phyloP scores from a whole-genome alignment of 331 rosid species.

The Phaseolus coccineus region DNA sequence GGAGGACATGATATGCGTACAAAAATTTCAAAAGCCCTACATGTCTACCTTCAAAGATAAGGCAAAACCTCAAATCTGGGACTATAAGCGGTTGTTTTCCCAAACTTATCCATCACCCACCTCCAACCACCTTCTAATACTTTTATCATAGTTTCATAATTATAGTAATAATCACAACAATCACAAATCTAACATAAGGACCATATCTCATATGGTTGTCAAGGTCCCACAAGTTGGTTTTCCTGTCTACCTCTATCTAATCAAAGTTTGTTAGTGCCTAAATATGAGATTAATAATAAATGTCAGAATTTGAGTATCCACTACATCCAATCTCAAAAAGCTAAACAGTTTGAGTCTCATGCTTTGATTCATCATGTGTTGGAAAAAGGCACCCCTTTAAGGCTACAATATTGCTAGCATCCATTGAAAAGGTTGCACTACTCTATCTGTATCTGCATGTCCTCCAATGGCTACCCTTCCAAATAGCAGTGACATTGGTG shows the following conservation, averaged over 20 bases:
- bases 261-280: constrained; percentile 33
- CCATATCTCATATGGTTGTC: constrained; percentile 7
- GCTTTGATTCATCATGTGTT: constrained; percentile 28
- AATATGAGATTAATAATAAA: not conserved
- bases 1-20: constrained; percentile 41
- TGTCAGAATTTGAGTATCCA: constrained; percentile 18
- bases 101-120: constrained; percentile 46
- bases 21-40: constrained; percentile 41
- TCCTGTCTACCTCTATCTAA: constrained; percentile 42
- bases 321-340: constrained; percentile 30
- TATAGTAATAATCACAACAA: not conserved
- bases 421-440: constrained; percentile 39
- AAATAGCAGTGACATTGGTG: constrained; percentile 26
- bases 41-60: constrained; percentile 54
- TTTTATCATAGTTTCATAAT: no score
- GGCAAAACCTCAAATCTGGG: constrained; percentile 42
- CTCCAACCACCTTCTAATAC: constrained; percentile 44
- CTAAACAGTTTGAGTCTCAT: not conserved
- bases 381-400: constrained; percentile 37
- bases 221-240: constrained; percentile 55
- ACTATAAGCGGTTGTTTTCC: constrained; percentile 34
- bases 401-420: constrained; percentile 13
- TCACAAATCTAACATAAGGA: not conserved
- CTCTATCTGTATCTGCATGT: constrained; percentile 23
- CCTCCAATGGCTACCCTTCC: constrained; percentile 38